Conservation (phyloP, 768 basidiomycete species). For the Porpolomopsis calyptriformis region DNA sequence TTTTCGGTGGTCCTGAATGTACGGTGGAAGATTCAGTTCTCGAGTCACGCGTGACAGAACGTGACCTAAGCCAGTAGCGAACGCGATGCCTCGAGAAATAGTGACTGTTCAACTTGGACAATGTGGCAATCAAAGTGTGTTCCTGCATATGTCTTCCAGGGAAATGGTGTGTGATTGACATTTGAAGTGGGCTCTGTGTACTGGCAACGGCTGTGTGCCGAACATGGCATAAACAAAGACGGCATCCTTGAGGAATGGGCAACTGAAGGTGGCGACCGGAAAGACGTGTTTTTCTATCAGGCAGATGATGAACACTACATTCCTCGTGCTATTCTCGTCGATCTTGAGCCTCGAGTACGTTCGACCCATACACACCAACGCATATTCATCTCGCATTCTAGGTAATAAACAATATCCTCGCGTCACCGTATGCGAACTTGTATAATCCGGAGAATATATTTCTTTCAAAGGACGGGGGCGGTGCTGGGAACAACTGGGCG, state of each 20-base stretch:
- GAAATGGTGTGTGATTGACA: constrained; percentile 8
- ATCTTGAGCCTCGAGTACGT: constrained; percentile 89
- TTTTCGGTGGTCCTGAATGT: too few species aligned
- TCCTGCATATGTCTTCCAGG: constrained; percentile 3
- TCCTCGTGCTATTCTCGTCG: constrained; percentile 90
- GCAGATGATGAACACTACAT: constrained; percentile 99
- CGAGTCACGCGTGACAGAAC: too few species aligned
- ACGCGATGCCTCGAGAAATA: constrained; percentile 71
- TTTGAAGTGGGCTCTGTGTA: constrained; percentile 85
- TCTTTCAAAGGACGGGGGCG: constrained; percentile 93
- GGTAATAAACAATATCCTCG: constrained; percentile 94
- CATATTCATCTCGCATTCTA: constrained; percentile 23
- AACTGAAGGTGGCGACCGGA: constrained; percentile 88
- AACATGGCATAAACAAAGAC: constrained; percentile 94
- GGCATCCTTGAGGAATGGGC: constrained; percentile 98
- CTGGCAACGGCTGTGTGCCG: constrained; percentile 97
- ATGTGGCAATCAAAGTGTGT: constrained; percentile 85
- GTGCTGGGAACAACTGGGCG: constrained; percentile 98
- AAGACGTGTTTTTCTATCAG: constrained; percentile 99
- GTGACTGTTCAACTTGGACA: constrained; percentile 82
- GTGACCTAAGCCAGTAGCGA: not conserved
- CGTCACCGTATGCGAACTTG: constrained; percentile 77
- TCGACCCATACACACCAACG: too few species aligned
- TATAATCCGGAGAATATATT: constrained; percentile 99
- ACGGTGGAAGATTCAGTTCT: too few species aligned